Percentiles rank a stretch among this genome's conserved stretches.
These are phyloP conservation scores for Paraconiothyrium sp. DNA, from an alignment of 2,329 filamentous ascomycete species.

Conservation along the genomic window DNA sequence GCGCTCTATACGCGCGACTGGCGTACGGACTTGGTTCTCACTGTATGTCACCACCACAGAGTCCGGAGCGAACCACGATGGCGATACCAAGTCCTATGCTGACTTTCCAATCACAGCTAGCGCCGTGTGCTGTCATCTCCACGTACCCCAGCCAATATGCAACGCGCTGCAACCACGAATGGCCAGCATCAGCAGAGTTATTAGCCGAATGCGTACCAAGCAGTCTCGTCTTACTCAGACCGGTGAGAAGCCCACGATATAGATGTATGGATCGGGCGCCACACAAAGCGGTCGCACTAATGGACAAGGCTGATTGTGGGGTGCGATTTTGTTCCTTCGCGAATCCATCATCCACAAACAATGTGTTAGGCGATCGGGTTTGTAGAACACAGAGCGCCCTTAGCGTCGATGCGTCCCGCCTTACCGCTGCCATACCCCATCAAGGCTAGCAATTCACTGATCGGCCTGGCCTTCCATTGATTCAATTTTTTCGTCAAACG, in stretches of 20 bases:
- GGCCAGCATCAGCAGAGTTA: slow-evolving; percentile 4
- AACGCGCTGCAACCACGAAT: not conserved
- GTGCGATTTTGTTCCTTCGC: not conserved
- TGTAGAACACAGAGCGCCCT: not conserved
- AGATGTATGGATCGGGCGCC: not conserved
- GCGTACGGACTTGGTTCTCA: slow-evolving; percentile 1
- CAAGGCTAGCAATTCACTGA: not conserved
- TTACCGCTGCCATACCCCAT: not conserved
- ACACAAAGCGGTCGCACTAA: not conserved
- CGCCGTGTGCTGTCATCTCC: not conserved
- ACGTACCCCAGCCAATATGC: not conserved
- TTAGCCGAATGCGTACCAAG: not conserved
- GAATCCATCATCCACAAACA: not conserved
- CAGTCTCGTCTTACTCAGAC: slow-evolving; percentile 6
- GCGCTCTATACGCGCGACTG: not conserved
- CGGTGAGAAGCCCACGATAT: not conserved
- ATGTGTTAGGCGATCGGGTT: not conserved
- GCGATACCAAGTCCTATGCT: not conserved
- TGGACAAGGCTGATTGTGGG: not conserved
- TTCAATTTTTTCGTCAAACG: not conserved
- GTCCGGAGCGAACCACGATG: not conserved
- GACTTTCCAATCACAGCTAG: slow-evolving; percentile 1
- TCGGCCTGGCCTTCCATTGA: not conserved
- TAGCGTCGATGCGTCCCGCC: not conserved
- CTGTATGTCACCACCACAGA: not conserved